Evolutionary conservation across 768 basidiomycete species (phyloP).

Genomic region (Lyophyllum shimeji): DNA sequence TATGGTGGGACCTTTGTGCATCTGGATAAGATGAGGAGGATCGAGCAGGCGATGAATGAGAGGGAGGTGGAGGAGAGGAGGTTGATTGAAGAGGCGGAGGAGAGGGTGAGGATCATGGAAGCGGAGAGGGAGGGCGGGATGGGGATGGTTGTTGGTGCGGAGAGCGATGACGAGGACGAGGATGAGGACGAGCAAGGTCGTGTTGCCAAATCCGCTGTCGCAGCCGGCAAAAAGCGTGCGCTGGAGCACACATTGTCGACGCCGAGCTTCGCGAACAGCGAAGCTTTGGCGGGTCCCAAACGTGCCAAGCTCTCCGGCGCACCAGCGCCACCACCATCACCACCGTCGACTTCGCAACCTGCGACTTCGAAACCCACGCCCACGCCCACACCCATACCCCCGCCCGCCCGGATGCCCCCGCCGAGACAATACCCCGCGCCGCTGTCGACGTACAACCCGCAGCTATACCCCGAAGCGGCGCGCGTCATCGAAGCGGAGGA

Average conservation of each 20-base stretch:
- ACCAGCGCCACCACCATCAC: neutral
- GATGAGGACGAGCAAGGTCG: neutral
- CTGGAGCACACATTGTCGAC: constrained; percentile 11
- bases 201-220: neutral
- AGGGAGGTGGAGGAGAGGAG: constrained; percentile 10
- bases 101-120: constrained; percentile 12
- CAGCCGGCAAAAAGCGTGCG: constrained; percentile 12
- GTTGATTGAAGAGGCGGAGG: constrained; percentile 11
- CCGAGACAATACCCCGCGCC: constrained; percentile 38
- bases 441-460: constrained; percentile 32
- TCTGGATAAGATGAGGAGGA: constrained; percentile 12
- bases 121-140: constrained; percentile 11
- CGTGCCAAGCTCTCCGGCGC: constrained; percentile 12
- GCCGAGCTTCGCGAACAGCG: neutral
- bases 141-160: constrained; percentile 10
- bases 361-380: neutral
- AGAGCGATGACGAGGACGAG: neutral
- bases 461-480: constrained; percentile 35
- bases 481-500: constrained; percentile 25
- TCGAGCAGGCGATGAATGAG: constrained; percentile 12
- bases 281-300: constrained; percentile 10
- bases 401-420: constrained; percentile 10
- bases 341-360: neutral
- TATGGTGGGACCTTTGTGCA: constrained; percentile 3
- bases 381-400: neutral